Conservation (phyloP, 805 yeast genomes). For the Candida bentonensis region DNA sequence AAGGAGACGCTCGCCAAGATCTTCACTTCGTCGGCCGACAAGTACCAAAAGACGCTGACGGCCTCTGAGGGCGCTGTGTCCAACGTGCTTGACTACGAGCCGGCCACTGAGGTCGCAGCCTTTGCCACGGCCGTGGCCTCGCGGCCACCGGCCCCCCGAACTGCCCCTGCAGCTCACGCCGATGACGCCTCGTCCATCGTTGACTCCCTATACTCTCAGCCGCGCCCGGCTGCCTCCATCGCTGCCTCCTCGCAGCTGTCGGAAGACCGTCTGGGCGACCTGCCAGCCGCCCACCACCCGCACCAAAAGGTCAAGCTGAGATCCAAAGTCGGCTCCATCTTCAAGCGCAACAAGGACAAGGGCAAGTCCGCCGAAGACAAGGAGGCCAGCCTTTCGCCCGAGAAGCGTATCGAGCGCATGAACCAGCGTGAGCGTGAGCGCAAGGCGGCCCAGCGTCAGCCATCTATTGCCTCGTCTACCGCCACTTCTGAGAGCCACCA, state of each 20-base stretch:
- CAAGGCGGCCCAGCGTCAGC: slow-evolving; percentile 10
- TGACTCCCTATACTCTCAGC: background rate
- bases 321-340: slow-evolving; percentile 24
- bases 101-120: slow-evolving; percentile 40
- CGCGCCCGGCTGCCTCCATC: slow-evolving; percentile 1
- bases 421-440: slow-evolving; percentile 4
- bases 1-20: slow-evolving; percentile 52
- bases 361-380: slow-evolving; percentile 1
- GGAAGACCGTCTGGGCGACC: slow-evolving; percentile 3
- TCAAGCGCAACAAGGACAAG: slow-evolving; percentile 13
- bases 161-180: slow-evolving; percentile 11
- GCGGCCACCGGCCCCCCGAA: slow-evolving; percentile 3
- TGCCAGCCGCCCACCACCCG: slow-evolving; percentile 3
- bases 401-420: slow-evolving; percentile 3
- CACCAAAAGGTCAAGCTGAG: slow-evolving; percentile 11
- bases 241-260: slow-evolving; percentile 4
- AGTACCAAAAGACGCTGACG: slow-evolving; percentile 28
- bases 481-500: slow-evolving; percentile 4
- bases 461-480: slow-evolving; percentile 8
- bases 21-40: slow-evolving; percentile 42
- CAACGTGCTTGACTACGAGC: slow-evolving; percentile 45
- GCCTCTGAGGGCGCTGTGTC: slow-evolving; percentile 50
- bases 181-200: slow-evolving; percentile 3
- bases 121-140: slow-evolving; percentile 25
- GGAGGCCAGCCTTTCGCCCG: slow-evolving; percentile 4